phyloP scores from a whole-genome alignment of 106 monocot genomes.

The Dactylorhiza incarnata region DNA sequence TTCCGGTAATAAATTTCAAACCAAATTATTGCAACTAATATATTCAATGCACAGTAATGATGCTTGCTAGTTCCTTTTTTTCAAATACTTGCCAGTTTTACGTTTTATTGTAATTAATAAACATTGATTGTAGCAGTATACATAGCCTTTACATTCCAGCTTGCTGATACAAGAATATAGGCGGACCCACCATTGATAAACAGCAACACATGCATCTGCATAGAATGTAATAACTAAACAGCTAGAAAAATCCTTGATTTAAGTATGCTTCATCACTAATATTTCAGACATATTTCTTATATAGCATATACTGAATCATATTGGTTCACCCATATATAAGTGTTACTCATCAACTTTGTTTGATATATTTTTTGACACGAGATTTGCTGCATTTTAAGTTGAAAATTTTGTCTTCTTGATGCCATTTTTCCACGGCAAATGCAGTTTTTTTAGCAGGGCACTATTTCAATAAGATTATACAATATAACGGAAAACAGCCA shows the following conservation, averaged over 20 bases:
- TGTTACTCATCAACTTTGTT: too few relatives aligned
- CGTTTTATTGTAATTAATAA: background rate
- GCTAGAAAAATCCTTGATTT: background rate
- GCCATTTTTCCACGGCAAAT: too few relatives aligned
- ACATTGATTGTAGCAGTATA: background rate
- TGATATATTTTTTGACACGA: too few relatives aligned
- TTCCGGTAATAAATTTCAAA: background rate
- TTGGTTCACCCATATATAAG: too few relatives aligned
- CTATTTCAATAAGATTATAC: too few relatives aligned
- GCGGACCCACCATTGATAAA: background rate
- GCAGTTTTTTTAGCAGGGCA: too few relatives aligned
- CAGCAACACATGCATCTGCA: background rate
- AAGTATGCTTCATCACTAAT: background rate
- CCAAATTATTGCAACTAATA: background rate
- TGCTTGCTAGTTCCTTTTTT: background rate
- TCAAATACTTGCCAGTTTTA: background rate
- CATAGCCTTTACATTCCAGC: background rate
- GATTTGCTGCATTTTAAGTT: too few relatives aligned
- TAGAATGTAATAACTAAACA: background rate
- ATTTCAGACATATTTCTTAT: background rate
- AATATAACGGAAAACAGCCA: too few relatives aligned
- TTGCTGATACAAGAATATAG: background rate
- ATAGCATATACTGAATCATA: background rate
- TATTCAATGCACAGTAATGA: background rate
- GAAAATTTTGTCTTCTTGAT: too few relatives aligned